Percentiles rank a stretch among this genome's conserved stretches.
These are phyloP conservation scores for Clonostachys rosea DNA, from an alignment of 2,329 filamentous ascomycete species.

Conservation along the genomic window DNA sequence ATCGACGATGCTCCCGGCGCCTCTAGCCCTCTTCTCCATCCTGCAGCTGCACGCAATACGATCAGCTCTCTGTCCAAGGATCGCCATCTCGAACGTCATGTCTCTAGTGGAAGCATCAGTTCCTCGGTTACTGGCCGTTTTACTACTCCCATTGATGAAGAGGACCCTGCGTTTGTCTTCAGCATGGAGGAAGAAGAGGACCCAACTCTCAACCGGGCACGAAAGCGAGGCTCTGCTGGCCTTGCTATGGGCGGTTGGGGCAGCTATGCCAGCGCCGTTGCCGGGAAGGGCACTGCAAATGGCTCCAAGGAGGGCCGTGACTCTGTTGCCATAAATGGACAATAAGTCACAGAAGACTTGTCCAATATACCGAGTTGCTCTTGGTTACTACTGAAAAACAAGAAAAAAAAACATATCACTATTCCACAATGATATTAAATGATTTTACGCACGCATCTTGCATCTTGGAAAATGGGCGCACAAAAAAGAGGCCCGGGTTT, in stretches of 20 bases:
- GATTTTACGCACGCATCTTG: background rate
- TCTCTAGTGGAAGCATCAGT: constrained; percentile 54
- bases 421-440: background rate
- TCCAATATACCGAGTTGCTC: no score
- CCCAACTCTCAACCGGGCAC: constrained; percentile 33
- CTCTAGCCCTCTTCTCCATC: constrained; percentile 45
- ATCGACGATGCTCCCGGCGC: constrained; percentile 38
- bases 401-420: no score
- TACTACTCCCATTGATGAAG: constrained; percentile 61
- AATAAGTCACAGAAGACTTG: constrained; percentile 10
- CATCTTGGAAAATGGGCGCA: background rate
- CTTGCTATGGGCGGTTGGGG: constrained; percentile 27
- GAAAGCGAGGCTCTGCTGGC: constrained; percentile 44
- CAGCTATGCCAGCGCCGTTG: constrained; percentile 32
- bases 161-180: constrained; percentile 60
- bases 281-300: constrained; percentile 12
- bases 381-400: no score
- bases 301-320: constrained; percentile 11
- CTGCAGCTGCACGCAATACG: constrained; percentile 33
- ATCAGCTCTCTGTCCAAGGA: constrained; percentile 34
- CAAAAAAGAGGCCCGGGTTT: constrained; percentile 1
- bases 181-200: constrained; percentile 62
- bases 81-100: constrained; percentile 45
- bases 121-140: constrained; percentile 51
- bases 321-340: constrained; percentile 20